Conservation (phyloP, 73 alveolate genomes). For the Strombidium stylifer region DNA sequence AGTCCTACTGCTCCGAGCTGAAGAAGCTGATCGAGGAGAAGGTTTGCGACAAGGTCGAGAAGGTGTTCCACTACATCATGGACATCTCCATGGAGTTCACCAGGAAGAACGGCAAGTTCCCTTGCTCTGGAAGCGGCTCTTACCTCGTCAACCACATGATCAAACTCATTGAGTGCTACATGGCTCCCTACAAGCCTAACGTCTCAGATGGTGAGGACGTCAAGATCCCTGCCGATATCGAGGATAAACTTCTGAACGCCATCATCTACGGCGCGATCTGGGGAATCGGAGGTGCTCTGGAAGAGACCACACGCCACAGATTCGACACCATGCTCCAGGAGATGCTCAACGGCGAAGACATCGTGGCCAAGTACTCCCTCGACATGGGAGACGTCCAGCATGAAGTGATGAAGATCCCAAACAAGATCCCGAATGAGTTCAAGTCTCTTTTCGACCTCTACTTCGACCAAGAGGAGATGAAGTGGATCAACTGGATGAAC, state of each 20-base stretch:
- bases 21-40: conserved; percentile 40
- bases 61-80: conserved; percentile 25
- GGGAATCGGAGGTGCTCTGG: conserved; percentile 99
- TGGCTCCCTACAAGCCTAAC: conserved; percentile 50
- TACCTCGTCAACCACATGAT: conserved; percentile 51
- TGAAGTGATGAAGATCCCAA: conserved; percentile 48
- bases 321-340: conserved; percentile 87
- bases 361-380: conserved; percentile 50
- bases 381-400: conserved; percentile 41
- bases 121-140: conserved; percentile 58
- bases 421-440: conserved; percentile 58
- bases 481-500: conserved; percentile 73
- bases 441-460: conserved; percentile 68
- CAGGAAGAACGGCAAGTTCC: conserved; percentile 58
- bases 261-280: conserved; percentile 90
- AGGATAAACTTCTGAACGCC: conserved; percentile 82
- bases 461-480: conserved; percentile 68
- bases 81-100: conserved; percentile 32
- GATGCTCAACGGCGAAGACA: conserved; percentile 71
- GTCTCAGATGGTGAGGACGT: conserved; percentile 78
- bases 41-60: conserved; percentile 28
- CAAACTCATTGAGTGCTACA: conserved; percentile 58
- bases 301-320: conserved; percentile 90
- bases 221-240: conserved; percentile 81
- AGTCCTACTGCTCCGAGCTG: conserved; percentile 36